Conservation (phyloP, 495 filamentous ascomycete species). For the Astrocystis sublimbata region DNA sequence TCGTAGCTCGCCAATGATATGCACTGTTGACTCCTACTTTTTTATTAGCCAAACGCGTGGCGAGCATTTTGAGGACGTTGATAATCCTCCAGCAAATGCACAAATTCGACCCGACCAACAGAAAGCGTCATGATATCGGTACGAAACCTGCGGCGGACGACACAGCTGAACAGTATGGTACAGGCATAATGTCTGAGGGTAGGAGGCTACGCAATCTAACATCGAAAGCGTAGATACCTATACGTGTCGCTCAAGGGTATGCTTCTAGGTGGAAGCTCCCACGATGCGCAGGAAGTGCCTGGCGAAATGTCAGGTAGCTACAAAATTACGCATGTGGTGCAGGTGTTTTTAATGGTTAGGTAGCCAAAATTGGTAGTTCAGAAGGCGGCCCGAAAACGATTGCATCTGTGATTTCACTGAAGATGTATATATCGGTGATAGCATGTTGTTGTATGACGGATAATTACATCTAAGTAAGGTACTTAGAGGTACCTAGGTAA, state of each 20-base stretch:
- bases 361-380: too few species aligned
- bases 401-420: too few species aligned
- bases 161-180: neutral
- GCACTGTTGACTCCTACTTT: neutral
- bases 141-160: conserved; percentile 10
- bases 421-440: too few species aligned
- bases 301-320: conserved; percentile 34
- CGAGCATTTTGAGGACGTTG: conserved; percentile 35
- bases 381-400: too few species aligned
- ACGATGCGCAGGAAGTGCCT: conserved; percentile 25
- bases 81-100: conserved; percentile 35
- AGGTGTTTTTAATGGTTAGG: too few species aligned
- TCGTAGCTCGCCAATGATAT: neutral
- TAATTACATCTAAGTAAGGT: too few species aligned
- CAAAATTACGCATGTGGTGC: too few species aligned
- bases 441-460: too few species aligned
- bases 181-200: conserved; percentile 23
- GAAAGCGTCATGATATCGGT: conserved; percentile 11
- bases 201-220: conserved; percentile 26
- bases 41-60: conserved; percentile 30
- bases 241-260: conserved; percentile 21
- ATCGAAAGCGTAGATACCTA: conserved; percentile 17
- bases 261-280: conserved; percentile 30
- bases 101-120: conserved; percentile 19
- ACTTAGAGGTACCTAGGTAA: too few species aligned